Percentiles rank a stretch among this genome's conserved stretches.
Evolutionary conservation across 169 alveolate genomes (phyloP).

Genomic region (Eimeria tenella): DNA sequence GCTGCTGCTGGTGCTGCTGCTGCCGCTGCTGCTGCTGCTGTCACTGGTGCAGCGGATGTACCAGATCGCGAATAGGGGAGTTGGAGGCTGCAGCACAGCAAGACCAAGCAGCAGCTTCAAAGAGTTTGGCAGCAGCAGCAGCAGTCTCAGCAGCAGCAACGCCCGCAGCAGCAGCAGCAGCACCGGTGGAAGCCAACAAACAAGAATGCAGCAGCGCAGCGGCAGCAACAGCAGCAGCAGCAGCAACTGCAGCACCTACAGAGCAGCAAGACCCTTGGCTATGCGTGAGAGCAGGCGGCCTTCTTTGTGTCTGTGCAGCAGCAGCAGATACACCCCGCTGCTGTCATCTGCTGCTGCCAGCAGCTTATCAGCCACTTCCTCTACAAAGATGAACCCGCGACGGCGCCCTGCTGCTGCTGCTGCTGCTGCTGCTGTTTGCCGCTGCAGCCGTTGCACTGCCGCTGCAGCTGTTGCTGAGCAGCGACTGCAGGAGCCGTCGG

Average conservation of each 20-base stretch:
- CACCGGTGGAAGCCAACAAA: too few species aligned
- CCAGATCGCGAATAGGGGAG: background rate
- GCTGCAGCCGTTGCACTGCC: conserved; percentile 65
- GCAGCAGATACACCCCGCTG: conserved; percentile 24
- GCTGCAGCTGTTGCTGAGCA: background rate
- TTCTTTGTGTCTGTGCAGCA: background rate
- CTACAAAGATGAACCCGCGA: background rate
- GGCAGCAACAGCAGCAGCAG: conserved; percentile 7
- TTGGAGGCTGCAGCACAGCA: conserved; percentile 15
- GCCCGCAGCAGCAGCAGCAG: background rate
- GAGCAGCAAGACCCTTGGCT: conserved; percentile 7
- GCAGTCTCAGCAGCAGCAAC: background rate
- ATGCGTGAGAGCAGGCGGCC: background rate
- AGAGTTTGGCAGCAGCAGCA: background rate
- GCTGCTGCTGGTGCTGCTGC: conserved; percentile 13
- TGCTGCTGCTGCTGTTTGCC: conserved; percentile 45
- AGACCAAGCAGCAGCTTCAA: background rate
- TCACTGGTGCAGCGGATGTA: background rate
- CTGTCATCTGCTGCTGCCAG: conserved; percentile 47
- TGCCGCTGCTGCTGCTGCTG: conserved; percentile 19
- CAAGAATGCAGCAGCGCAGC: background rate
- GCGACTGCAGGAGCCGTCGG: background rate
- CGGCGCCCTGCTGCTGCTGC: conserved; percentile 12
- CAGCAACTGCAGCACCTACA: conserved; percentile 19
- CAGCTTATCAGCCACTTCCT: conserved; percentile 17